Conservation (phyloP, 768 basidiomycete genomes). For the Collybia mongolica region DNA sequence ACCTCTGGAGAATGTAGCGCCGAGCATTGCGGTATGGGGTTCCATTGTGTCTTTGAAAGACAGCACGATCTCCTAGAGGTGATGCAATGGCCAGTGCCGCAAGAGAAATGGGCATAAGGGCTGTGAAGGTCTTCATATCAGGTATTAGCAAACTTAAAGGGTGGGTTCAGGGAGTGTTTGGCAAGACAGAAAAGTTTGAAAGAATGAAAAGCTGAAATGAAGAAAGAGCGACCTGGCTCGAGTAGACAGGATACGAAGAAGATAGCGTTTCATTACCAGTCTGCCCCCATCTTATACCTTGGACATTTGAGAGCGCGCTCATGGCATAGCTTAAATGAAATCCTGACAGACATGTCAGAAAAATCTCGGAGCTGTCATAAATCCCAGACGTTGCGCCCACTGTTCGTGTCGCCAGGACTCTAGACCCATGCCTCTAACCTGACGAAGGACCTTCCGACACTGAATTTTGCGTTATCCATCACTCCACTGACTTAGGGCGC, state of each 20-base stretch:
- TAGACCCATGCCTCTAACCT: too few species aligned
- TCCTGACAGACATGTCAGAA: too few species aligned
- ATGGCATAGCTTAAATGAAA: background rate
- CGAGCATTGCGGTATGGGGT: conserved; percentile 20
- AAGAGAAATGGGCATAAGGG: conserved; percentile 26
- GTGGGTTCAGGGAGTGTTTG: conserved; percentile 14
- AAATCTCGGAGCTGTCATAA: too few species aligned
- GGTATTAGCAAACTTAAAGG: conserved; percentile 14
- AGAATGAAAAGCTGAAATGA: conserved; percentile 6
- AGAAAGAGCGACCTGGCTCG: conserved; percentile 34
- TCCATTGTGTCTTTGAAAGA: conserved; percentile 29
- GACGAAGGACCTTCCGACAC: too few species aligned
- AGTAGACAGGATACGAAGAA: conserved; percentile 21
- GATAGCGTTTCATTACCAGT: conserved; percentile 3
- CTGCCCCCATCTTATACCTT: background rate
- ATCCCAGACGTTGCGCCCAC: too few species aligned
- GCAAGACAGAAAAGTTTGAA: conserved; percentile 11
- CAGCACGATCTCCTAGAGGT: conserved; percentile 32
- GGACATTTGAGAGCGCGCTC: background rate
- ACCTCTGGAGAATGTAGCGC: conserved; percentile 32
- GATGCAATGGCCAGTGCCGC: conserved; percentile 26
- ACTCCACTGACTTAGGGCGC: too few species aligned
- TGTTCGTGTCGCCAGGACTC: too few species aligned
- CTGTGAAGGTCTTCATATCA: conserved; percentile 26
- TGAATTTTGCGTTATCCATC: too few species aligned